A percentile compares a stretch with the other conserved stretches of the same genome.
phyloP scores from a whole-genome alignment of 805 yeast species.

The Wickerhamiella hasegawae region DNA sequence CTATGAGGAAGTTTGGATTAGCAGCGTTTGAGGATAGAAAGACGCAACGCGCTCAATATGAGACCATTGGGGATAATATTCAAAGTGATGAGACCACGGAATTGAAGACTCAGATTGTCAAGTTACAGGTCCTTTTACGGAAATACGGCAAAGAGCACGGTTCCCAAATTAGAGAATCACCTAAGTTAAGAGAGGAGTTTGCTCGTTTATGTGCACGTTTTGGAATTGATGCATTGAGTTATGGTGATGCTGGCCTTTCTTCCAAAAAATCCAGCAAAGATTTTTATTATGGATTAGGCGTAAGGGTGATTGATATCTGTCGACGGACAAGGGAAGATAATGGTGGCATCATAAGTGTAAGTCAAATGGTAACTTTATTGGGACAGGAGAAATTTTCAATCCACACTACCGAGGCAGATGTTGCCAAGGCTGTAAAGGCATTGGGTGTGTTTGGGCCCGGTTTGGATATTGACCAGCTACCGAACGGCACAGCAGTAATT shows the following conservation, averaged over 20 bases:
- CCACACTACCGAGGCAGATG: constrained; percentile 30
- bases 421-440: constrained; percentile 37
- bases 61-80: constrained; percentile 17
- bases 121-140: constrained; percentile 63
- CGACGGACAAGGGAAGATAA: constrained; percentile 51
- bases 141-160: constrained; percentile 62
- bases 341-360: constrained; percentile 65
- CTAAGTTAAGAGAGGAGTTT: constrained; percentile 53
- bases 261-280: constrained; percentile 29
- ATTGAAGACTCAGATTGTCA: constrained; percentile 52
- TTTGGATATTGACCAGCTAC: constrained; percentile 43
- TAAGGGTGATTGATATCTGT: constrained; percentile 62
- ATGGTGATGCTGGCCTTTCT: constrained; percentile 19
- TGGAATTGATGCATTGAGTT: constrained; percentile 40
- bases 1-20: constrained; percentile 6
- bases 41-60: constrained; percentile 5
- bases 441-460: constrained; percentile 54
- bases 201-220: constrained; percentile 60
- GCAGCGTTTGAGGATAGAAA: constrained; percentile 8
- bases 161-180: constrained; percentile 45
- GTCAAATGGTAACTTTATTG: constrained; percentile 30
- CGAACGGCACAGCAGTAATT: constrained; percentile 36
- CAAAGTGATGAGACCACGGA: constrained; percentile 26
- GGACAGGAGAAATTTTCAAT: constrained; percentile 8
- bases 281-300: constrained; percentile 50